These are phyloP conservation scores for Pestalotiopsis sp. DNA, from an alignment of 2,329 filamentous ascomycete species.

Conservation along the genomic window DNA sequence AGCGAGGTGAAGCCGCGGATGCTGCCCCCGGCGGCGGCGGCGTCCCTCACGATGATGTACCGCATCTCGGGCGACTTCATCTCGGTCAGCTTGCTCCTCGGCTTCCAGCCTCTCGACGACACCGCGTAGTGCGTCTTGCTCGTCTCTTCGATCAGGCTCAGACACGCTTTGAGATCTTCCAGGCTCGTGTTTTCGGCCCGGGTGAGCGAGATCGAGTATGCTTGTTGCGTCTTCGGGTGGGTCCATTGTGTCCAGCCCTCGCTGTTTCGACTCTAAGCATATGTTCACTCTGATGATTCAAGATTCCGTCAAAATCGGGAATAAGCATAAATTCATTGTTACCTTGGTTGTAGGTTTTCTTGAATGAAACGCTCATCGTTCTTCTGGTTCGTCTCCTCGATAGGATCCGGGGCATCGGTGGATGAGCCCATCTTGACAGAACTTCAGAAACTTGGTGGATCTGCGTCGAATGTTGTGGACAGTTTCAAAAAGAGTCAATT, in stretches of 20 bases:
- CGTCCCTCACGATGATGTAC: conserved; percentile 63
- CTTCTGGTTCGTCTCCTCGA: conserved; percentile 52
- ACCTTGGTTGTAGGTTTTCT: conserved; percentile 52
- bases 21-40: conserved; percentile 11
- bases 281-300: not conserved
- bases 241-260: conserved; percentile 44
- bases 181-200: conserved; percentile 39
- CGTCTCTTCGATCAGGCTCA: conserved; percentile 62
- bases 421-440: not conserved
- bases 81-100: conserved; percentile 62
- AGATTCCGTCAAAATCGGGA: not conserved
- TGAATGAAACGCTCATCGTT: conserved; percentile 49
- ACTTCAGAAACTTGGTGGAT: not conserved
- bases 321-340: conserved; percentile 19
- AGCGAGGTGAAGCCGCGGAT: conserved; percentile 65
- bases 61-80: conserved; percentile 70
- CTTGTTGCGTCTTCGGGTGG: conserved; percentile 46
- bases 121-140: conserved; percentile 65
- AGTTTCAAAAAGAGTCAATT: too few relatives aligned
- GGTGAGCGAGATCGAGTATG: conserved; percentile 48
- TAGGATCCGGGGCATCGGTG: conserved; percentile 30
- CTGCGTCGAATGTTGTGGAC: not conserved
- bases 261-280: not conserved
- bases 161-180: conserved; percentile 55
- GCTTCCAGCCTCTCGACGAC: conserved; percentile 67